These are phyloP conservation scores for Salix udensis DNA, from an alignment of 345 rosid species.

Conservation along the genomic window DNA sequence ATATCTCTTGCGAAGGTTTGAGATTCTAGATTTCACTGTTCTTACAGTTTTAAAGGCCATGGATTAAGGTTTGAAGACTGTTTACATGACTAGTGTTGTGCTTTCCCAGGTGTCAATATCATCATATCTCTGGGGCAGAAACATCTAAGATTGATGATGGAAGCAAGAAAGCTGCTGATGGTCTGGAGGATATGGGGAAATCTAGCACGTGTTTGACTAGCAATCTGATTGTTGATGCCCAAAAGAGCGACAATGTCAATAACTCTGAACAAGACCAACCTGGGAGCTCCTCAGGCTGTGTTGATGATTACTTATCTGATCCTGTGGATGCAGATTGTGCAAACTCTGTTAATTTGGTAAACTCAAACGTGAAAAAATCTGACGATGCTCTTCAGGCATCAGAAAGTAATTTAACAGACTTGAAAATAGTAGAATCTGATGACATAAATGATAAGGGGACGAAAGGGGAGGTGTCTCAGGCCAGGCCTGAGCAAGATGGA, in stretches of 20 bases:
- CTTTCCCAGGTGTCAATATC: conserved; percentile 31
- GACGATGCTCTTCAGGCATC: conserved; percentile 16
- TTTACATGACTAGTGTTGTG: conserved; percentile 1
- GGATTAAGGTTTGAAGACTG: neutral
- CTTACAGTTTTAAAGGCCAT: neutral
- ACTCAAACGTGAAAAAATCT: conserved; percentile 16
- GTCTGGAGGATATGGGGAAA: conserved; percentile 15
- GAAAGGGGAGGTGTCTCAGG: conserved; percentile 11
- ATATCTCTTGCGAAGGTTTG: conserved; percentile 36
- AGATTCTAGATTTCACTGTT: conserved; percentile 4
- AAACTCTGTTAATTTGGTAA: conserved; percentile 21
- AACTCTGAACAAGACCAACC: conserved; percentile 21
- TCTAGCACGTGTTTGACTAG: conserved; percentile 1
- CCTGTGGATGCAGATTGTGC: conserved; percentile 32
- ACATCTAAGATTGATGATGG: conserved; percentile 10
- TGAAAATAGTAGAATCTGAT: conserved; percentile 8
- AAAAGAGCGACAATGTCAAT: conserved; percentile 16
- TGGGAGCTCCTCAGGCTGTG: conserved; percentile 33
- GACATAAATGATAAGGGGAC: conserved; percentile 4
- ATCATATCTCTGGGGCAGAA: conserved; percentile 20
- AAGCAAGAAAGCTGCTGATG: conserved; percentile 5
- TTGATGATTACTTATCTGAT: conserved; percentile 42
- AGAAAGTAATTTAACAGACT: conserved; percentile 11
- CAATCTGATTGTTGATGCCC: conserved; percentile 9
- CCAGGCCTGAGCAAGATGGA: conserved; percentile 9